phyloP scores from a whole-genome alignment of 352 stramenopile species.

The Globisporangium paddicum region DNA sequence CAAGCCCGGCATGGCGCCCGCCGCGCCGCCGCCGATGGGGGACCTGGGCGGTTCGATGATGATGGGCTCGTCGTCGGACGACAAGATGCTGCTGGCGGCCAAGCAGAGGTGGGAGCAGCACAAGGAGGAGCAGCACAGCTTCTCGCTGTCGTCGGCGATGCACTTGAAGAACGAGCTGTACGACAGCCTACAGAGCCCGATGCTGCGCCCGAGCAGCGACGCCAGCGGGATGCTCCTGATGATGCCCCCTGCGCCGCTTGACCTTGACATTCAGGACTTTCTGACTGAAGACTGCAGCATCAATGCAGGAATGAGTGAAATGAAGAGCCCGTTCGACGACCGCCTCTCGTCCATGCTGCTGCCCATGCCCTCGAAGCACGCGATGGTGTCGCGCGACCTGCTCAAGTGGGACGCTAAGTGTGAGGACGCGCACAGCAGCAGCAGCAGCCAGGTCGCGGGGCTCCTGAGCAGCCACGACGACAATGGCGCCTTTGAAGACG shows the following conservation, averaged over 20 bases:
- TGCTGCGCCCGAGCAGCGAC: slow-evolving; percentile 28
- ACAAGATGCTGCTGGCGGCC: slow-evolving; percentile 20
- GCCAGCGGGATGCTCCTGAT: slow-evolving; percentile 11
- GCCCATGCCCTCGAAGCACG: slow-evolving; percentile 36
- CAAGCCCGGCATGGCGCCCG: slow-evolving; percentile 60
- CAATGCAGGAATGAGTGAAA: slow-evolving; percentile 32
- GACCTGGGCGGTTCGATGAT: slow-evolving; percentile 42
- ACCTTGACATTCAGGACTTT: slow-evolving; percentile 81
- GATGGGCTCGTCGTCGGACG: slow-evolving; percentile 8
- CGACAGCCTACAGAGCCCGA: slow-evolving; percentile 12
- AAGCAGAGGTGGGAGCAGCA: slow-evolving; percentile 35
- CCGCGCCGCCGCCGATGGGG: slow-evolving; percentile 41
- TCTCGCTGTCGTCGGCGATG: slow-evolving; percentile 30
- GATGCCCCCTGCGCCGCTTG: slow-evolving; percentile 21
- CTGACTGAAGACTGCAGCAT: slow-evolving; percentile 74
- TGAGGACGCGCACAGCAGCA: slow-evolving; percentile 16
- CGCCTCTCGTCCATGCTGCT: slow-evolving; percentile 20
- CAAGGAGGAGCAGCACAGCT: slow-evolving; percentile 27
- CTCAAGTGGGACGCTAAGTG: slow-evolving; percentile 53
- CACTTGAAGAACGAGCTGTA: slow-evolving; percentile 49
- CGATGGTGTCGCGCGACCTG: slow-evolving; percentile 62
- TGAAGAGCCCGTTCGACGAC: slow-evolving; percentile 37
- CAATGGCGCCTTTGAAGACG: slow-evolving; percentile 48
- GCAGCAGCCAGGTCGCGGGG: slow-evolving; percentile 17
- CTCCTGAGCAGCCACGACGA: slow-evolving; percentile 27